Conservation (phyloP, 768 basidiomycete genomes). For the Suillus bovinus region DNA sequence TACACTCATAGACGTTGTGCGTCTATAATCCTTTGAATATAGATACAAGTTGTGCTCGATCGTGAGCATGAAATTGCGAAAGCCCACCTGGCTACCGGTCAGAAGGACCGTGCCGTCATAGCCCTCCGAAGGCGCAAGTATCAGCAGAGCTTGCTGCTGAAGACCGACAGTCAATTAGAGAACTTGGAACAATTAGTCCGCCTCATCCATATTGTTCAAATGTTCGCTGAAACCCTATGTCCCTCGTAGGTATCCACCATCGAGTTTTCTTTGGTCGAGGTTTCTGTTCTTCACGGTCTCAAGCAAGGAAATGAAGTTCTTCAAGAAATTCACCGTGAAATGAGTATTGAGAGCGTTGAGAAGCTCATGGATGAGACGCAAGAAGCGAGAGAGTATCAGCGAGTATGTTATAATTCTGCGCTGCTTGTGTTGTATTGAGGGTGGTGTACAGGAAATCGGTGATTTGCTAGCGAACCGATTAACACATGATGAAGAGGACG, state of each 20-base stretch:
- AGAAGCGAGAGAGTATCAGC: conserved; percentile 91
- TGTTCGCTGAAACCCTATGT: not conserved
- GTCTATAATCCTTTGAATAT: not conserved
- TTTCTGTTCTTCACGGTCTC: conserved; percentile 89
- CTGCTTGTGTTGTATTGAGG: conserved; percentile 1
- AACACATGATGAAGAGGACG: conserved; percentile 89
- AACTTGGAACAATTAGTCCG: conserved; percentile 85
- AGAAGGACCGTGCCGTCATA: conserved; percentile 85
- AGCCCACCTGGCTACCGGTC: conserved; percentile 73
- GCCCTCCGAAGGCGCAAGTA: conserved; percentile 92
- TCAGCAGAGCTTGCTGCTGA: conserved; percentile 81
- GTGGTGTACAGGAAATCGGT: conserved; percentile 74
- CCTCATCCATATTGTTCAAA: conserved; percentile 12
- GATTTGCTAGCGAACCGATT: conserved; percentile 83
- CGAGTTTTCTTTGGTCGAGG: conserved; percentile 93
- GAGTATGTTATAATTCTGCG: conserved; percentile 45
- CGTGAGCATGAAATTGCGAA: conserved; percentile 90
- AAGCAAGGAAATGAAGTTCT: conserved; percentile 93
- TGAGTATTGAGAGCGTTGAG: conserved; percentile 93
- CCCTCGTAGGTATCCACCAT: conserved; percentile 82
- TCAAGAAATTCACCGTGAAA: conserved; percentile 91
- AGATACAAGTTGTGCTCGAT: conserved; percentile 88
- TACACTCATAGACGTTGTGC: not conserved
- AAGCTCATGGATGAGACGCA: conserved; percentile 89
- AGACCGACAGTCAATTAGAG: conserved; percentile 90